Conservation (phyloP, 768 basidiomycete species). For the Lentinula detonsa region DNA sequence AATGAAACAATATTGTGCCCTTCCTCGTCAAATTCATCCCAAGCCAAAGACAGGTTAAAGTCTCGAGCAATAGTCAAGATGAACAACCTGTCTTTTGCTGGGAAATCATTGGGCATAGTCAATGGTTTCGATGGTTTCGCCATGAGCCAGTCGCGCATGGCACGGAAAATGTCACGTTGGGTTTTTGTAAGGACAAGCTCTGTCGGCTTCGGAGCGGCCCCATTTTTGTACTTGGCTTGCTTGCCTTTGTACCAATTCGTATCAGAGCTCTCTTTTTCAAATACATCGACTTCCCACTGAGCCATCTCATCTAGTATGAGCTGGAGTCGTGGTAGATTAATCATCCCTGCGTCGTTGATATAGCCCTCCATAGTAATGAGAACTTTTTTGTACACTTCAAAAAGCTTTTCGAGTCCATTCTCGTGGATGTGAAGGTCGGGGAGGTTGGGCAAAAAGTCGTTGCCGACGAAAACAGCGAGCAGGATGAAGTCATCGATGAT, state of each 20-base stretch:
- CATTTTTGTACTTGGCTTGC: slow-evolving; percentile 63
- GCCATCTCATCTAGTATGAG: slow-evolving; percentile 85
- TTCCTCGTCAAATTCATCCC: slow-evolving; percentile 90
- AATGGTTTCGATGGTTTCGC: slow-evolving; percentile 38
- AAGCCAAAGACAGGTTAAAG: slow-evolving; percentile 72
- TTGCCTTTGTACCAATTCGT: slow-evolving; percentile 93
- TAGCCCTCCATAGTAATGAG: slow-evolving; percentile 86
- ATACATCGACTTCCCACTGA: slow-evolving; percentile 82
- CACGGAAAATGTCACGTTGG: slow-evolving; percentile 75
- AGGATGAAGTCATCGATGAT: slow-evolving; percentile 98
- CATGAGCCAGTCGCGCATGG: slow-evolving; percentile 72
- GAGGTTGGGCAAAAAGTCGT: slow-evolving; percentile 94
- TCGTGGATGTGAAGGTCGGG: slow-evolving; percentile 98
- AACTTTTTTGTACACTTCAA: slow-evolving; percentile 93
- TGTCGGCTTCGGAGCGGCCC: slow-evolving; percentile 42
- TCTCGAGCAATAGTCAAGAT: slow-evolving; percentile 71
- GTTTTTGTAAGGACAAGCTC: slow-evolving; percentile 55
- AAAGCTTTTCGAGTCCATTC: slow-evolving; percentile 88
- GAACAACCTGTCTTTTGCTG: slow-evolving; percentile 77
- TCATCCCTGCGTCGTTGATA: slow-evolving; percentile 83
- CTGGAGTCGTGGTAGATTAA: slow-evolving; percentile 77
- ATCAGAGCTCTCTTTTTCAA: slow-evolving; percentile 89
- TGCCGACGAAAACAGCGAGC: slow-evolving; percentile 94
- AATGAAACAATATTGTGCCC: slow-evolving; percentile 68
- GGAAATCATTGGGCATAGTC: slow-evolving; percentile 71